These are phyloP conservation scores for Tuber indicum DNA, from an alignment of 495 filamentous ascomycete species.

Conservation along the genomic window DNA sequence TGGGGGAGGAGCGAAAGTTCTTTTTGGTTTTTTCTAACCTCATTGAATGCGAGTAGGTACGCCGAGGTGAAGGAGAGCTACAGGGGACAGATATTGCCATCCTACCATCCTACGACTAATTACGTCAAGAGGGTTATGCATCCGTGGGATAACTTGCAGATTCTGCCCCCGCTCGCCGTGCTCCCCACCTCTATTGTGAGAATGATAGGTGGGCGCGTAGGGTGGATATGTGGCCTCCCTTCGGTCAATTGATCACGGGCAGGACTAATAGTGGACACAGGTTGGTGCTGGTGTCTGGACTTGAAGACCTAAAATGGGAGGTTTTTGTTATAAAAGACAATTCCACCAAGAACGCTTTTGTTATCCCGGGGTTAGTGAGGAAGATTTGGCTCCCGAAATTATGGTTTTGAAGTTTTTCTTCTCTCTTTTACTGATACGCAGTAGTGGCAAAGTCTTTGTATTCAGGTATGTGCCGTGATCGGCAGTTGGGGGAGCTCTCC, in stretches of 20 bases:
- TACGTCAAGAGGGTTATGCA: slow-evolving; percentile 63
- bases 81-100: slow-evolving; percentile 48
- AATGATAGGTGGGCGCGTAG: background rate
- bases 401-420: background rate
- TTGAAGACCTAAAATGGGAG: slow-evolving; percentile 66
- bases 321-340: slow-evolving; percentile 72
- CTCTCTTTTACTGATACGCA: no score
- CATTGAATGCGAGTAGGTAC: slow-evolving; percentile 22
- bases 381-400: background rate
- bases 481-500: background rate
- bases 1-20: background rate
- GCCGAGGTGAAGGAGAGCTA: slow-evolving; percentile 42
- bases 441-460: slow-evolving; percentile 90
- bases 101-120: slow-evolving; percentile 49
- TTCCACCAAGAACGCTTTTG: slow-evolving; percentile 67
- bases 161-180: background rate
- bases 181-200: background rate
- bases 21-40: background rate
- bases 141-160: slow-evolving; percentile 14
- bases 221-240: background rate
- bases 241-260: background rate
- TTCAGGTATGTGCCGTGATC: slow-evolving; percentile 59
- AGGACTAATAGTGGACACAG: slow-evolving; percentile 35
- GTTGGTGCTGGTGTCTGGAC: slow-evolving; percentile 62
- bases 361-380: slow-evolving; percentile 63